These are phyloP conservation scores for Tulasnella sp. DNA, from an alignment of 768 basidiomycete genomes.

Conservation along the genomic window DNA sequence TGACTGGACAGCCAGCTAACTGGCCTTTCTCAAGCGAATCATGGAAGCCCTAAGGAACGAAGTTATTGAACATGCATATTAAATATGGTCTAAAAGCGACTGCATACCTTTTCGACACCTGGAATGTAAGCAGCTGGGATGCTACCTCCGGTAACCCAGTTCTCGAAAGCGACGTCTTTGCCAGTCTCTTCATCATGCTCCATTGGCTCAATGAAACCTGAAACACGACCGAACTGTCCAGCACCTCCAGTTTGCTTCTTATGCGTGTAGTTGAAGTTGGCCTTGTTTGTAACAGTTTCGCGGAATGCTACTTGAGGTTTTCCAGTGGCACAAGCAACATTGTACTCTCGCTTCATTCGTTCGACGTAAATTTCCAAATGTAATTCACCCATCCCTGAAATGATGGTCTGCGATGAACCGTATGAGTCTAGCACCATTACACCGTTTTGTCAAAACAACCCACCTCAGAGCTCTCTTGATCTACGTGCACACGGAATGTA, in stretches of 20 bases:
- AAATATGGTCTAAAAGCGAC: background rate
- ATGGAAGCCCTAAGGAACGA: constrained; percentile 63
- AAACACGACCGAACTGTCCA: constrained; percentile 90
- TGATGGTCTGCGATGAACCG: constrained; percentile 32
- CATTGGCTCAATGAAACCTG: constrained; percentile 85
- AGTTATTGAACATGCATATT: no score
- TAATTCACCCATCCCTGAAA: constrained; percentile 98
- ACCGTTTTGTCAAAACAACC: constrained; percentile 12
- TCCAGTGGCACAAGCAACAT: constrained; percentile 82
- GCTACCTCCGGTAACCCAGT: constrained; percentile 79
- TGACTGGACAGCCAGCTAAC: constrained; percentile 76
- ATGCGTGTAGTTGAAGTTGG: constrained; percentile 82
- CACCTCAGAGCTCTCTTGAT: constrained; percentile 88
- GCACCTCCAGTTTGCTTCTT: constrained; percentile 98
- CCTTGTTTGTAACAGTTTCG: constrained; percentile 76
- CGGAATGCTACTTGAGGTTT: constrained; percentile 95
- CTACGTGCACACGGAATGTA: constrained; percentile 94
- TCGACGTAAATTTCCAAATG: constrained; percentile 99
- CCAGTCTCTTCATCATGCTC: constrained; percentile 61
- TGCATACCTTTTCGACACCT: constrained; percentile 73
- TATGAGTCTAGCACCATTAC: background rate
- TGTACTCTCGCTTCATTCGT: constrained; percentile 96
- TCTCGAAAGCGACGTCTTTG: constrained; percentile 74
- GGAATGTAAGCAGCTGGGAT: constrained; percentile 89
- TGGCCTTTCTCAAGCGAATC: constrained; percentile 88